These are phyloP conservation scores for Hypoxylon sp. DNA, from an alignment of 2,329 filamentous ascomycete genomes.

Conservation along the genomic window DNA sequence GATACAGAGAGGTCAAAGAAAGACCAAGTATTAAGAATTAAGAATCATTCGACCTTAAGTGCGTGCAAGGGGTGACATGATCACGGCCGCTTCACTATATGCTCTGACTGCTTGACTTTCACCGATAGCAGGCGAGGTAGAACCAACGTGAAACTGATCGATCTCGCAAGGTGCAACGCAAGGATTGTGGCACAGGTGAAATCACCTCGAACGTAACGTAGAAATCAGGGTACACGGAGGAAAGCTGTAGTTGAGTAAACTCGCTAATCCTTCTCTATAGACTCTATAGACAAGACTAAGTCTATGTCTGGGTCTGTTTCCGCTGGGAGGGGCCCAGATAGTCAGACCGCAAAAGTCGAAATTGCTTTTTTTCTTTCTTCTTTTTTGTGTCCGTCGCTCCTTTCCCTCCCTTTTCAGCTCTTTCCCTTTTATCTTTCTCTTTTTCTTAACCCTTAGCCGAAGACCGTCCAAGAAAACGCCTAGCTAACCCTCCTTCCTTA, in stretches of 20 bases:
- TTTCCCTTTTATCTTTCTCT: slow-evolving; percentile 40
- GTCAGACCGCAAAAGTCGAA: slow-evolving; percentile 12
- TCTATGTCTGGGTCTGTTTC: slow-evolving; percentile 2
- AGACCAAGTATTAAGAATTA: neutral
- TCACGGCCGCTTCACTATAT: neutral
- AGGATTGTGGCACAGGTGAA: neutral
- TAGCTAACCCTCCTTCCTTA: slow-evolving; percentile 15
- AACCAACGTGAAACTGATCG: neutral
- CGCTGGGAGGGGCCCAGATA: neutral
- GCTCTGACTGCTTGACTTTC: neutral
- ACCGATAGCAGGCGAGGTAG: neutral
- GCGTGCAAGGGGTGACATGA: neutral
- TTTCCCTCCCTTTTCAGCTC: slow-evolving; percentile 26
- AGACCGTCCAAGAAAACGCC: slow-evolving; percentile 34
- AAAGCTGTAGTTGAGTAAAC: slow-evolving; percentile 1
- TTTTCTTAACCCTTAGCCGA: slow-evolving; percentile 28
- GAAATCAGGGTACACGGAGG: slow-evolving; percentile 5
- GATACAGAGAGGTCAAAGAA: neutral
- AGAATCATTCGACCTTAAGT: neutral
- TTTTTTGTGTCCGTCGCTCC: slow-evolving; percentile 19
- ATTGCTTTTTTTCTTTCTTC: slow-evolving; percentile 19
- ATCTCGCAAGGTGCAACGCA: neutral
- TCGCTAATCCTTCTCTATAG: slow-evolving; percentile 21
- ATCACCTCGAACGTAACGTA: neutral
- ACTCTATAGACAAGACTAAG: slow-evolving; percentile 23